phyloP scores from a whole-genome alignment of 2,329 filamentous ascomycete genomes.

The Botrytis cinerea region DNA sequence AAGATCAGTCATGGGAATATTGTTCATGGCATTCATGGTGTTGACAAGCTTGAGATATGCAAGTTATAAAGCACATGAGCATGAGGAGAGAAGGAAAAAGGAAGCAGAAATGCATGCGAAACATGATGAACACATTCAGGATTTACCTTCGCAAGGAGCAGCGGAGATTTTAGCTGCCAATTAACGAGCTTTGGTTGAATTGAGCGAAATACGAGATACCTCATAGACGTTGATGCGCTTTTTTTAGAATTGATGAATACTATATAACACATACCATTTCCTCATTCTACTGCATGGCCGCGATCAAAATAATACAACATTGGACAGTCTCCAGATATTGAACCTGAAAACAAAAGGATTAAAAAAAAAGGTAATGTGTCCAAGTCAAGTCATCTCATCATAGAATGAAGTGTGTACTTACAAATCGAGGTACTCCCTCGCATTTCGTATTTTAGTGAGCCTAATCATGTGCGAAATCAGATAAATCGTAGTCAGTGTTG shows the following conservation, averaged over 20 bases:
- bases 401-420: not conserved
- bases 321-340: not conserved
- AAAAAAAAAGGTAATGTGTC: not conserved
- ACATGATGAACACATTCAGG: constrained; percentile 46
- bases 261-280: not conserved
- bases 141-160: constrained; percentile 52
- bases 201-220: not conserved
- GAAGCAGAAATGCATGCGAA: constrained; percentile 43
- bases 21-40: constrained; percentile 65
- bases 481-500: not conserved
- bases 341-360: not conserved
- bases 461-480: not conserved
- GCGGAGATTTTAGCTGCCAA: constrained; percentile 61
- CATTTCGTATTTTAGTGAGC: not conserved
- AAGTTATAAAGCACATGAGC: constrained; percentile 50
- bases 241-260: not conserved
- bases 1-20: constrained; percentile 62
- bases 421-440: not conserved
- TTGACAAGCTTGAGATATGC: constrained; percentile 61
- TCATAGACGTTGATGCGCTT: not conserved
- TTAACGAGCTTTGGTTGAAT: constrained; percentile 38
- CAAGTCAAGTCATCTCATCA: not conserved
- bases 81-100: constrained; percentile 38
- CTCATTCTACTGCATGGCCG: no score
- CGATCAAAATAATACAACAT: not conserved